Evolutionary conservation across 768 basidiomycete species (phyloP), one percentile per base, ranked within the genome.

Genomic region (Gelatoporia subvermispora): DNA sequence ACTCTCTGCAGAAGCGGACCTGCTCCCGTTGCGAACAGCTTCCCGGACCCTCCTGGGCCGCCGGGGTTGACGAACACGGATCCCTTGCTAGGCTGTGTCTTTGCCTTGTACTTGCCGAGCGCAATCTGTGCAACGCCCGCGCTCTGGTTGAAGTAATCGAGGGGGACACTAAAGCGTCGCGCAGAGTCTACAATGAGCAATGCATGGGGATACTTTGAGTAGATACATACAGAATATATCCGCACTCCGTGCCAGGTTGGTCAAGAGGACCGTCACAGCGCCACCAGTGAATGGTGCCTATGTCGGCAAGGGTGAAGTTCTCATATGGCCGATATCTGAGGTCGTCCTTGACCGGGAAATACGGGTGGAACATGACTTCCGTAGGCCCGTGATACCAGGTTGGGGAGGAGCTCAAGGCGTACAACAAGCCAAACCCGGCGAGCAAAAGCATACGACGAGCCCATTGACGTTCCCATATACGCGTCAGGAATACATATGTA

Each of bases 1-100:
- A 57, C 3, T 13, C 35, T 41, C 38, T 55, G 64, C 34, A 58
- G 45, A 23, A 34, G 16, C 2, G 28, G 35, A 0, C 56, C 60
- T 1, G 25, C 20, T 2, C 2, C 21, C 0, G 58, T 53, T 1
- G 60, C 52, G 21, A 54, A 41, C 2, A 15, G 22, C 18, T 55
- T 54, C 18, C 62, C 62, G 1, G 58, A 44, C 1, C 54, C 63
- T 24, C 64, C 64, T 1, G 64, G 64, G 2, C 64, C 62, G 44
- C 68, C 68, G 5, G 67, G 66, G 35, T 69, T 68, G 22, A 65
- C 31, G 41, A 68, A 56, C 3, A 69, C 42, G n/a, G 52, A 60
- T 8, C 68, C 68, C 39, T 66, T 56, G n/a, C 55, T 52, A 9
- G 50, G 50, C 1, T 40, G 31, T 28, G 47, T 53, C 3, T 59